A percentile compares a stretch with the other conserved stretches of the same genome.
These are phyloP conservation scores for Globisporangium rhizosaccharum DNA, from an alignment of 352 stramenopile genomes.

Conservation along the genomic window DNA sequence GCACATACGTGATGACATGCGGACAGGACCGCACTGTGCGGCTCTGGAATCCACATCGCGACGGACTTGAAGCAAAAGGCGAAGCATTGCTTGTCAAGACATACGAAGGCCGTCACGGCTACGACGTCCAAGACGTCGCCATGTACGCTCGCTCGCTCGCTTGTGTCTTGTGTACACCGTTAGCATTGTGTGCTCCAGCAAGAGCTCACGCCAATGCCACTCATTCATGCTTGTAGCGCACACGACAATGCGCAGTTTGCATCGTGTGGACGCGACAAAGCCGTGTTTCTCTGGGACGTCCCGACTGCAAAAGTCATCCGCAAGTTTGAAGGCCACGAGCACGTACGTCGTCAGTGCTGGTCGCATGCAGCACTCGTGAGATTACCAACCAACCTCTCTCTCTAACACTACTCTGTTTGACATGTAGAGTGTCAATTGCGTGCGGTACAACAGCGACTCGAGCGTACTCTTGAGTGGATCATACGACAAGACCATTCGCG, in stretches of 20 bases:
- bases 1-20: conserved; percentile 87
- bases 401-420: too few species aligned
- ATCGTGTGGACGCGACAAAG: conserved; percentile 83
- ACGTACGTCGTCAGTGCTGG: conserved; percentile 31
- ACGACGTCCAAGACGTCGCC: conserved; percentile 87
- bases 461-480: conserved; percentile 81
- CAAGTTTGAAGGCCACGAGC: conserved; percentile 84
- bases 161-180: not conserved
- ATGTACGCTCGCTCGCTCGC: conserved; percentile 38
- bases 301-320: conserved; percentile 79
- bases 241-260: conserved; percentile 85
- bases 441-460: conserved; percentile 73
- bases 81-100: conserved; percentile 81
- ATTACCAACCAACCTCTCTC: not conserved
- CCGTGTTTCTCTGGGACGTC: conserved; percentile 87
- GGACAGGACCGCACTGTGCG: conserved; percentile 84
- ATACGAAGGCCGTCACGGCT: conserved; percentile 82
- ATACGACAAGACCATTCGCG: conserved; percentile 84
- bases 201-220: not conserved
- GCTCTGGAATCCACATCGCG: conserved; percentile 85
- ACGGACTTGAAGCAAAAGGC: conserved; percentile 42
- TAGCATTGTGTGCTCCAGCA: not conserved
- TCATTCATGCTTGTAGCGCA: conserved; percentile 29
- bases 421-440: conserved; percentile 75
- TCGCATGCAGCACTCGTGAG: not conserved